These are phyloP conservation scores for Ganoderma meredithae DNA, from an alignment of 1,284 basidiomycete species.

Conservation along the genomic window DNA sequence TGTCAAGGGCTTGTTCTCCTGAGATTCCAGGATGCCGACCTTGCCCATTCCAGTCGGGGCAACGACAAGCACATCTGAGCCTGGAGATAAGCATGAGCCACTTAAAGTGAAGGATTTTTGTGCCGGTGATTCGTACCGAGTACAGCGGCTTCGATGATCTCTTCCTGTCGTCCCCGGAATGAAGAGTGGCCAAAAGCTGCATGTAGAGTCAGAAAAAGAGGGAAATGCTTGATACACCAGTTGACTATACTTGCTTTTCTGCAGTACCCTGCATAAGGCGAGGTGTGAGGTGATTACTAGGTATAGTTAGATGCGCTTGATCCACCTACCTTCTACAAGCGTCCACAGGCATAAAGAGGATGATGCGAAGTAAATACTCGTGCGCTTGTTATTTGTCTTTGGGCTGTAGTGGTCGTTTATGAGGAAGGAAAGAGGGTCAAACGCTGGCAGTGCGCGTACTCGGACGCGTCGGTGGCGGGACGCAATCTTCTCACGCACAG, in stretches of 20 bases:
- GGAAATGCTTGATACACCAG: neutral
- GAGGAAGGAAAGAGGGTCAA: too few species aligned
- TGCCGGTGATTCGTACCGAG: conserved; percentile 47
- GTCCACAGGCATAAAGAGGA: conserved; percentile 4
- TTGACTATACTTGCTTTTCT: neutral
- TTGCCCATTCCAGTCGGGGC: conserved; percentile 93
- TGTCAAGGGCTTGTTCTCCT: conserved; percentile 18
- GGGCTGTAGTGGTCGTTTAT: too few species aligned
- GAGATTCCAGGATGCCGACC: conserved; percentile 49
- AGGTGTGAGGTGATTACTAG: neutral
- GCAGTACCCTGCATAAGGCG: neutral
- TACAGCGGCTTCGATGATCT: conserved; percentile 76
- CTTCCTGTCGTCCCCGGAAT: conserved; percentile 81
- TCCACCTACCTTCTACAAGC: conserved; percentile 15
- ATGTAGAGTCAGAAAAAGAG: neutral
- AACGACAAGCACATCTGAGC: conserved; percentile 79
- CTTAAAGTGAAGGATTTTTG: neutral
- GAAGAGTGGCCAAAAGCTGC: conserved; percentile 72
- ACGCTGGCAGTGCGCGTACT: too few species aligned
- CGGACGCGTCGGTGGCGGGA: conserved; percentile 1
- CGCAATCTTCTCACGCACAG: neutral
- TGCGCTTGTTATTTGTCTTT: too few species aligned
- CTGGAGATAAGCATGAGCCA: conserved; percentile 41
- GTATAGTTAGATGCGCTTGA: neutral
- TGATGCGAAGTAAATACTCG: too few species aligned